These are phyloP conservation scores for Hemisphaericaspora lyxosophila DNA, from an alignment of 1,139 yeast species.

Conservation along the genomic window DNA sequence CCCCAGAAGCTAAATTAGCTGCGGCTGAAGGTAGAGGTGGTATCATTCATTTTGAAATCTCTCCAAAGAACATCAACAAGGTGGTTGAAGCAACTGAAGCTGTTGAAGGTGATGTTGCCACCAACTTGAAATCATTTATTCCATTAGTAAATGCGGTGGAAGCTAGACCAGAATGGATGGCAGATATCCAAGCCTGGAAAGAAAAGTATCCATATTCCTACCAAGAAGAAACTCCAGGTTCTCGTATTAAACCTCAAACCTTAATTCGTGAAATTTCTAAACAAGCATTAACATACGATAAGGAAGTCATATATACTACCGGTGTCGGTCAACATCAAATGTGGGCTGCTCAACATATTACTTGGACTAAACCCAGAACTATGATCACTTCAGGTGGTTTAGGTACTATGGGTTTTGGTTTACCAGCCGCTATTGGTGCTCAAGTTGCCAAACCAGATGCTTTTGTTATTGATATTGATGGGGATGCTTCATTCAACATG, in stretches of 20 bases:
- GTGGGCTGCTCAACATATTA: constrained; percentile 99
- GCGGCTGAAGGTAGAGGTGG: constrained; percentile 91
- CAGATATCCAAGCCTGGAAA: constrained; percentile 76
- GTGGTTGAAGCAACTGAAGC: constrained; percentile 98
- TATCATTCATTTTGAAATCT: constrained; percentile 90
- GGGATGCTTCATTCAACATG: constrained; percentile 98
- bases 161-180: constrained; percentile 79
- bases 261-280: constrained; percentile 75
- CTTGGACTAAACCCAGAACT: constrained; percentile 88
- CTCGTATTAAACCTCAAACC: constrained; percentile 90
- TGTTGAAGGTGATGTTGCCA: constrained; percentile 91
- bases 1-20: constrained; percentile 90
- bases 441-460: constrained; percentile 96
- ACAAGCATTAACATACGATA: constrained; percentile 65
- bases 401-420: constrained; percentile 98
- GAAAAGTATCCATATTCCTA: constrained; percentile 81
- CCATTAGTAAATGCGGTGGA: constrained; percentile 64
- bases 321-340: constrained; percentile 99
- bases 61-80: constrained; percentile 95
- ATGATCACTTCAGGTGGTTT: constrained; percentile 97
- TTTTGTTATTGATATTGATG: constrained; percentile 92
- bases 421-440: constrained; percentile 98
- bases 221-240: constrained; percentile 73
- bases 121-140: constrained; percentile 68
- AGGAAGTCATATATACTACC: constrained; percentile 84